phyloP scores from a whole-genome alignment of 2,329 filamentous ascomycete species.

The Cladobotryum mycophilum region DNA sequence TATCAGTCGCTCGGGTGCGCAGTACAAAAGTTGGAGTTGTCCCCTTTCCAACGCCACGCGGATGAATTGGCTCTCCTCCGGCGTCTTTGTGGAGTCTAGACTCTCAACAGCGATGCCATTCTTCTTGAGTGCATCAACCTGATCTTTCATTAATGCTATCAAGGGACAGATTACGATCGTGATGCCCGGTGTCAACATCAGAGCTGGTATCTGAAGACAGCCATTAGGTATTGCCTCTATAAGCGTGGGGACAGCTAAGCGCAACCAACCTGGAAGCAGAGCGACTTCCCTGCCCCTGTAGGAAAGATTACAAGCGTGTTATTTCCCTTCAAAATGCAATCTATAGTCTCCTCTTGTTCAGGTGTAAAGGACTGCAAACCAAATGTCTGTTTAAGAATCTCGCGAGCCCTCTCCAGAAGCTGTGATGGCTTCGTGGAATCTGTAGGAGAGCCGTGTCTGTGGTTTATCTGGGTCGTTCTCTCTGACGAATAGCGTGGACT shows the following conservation, averaged over 20 bases:
- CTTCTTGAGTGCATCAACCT: slow-evolving; percentile 47
- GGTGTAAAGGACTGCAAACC: slow-evolving; percentile 35
- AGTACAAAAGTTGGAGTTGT: slow-evolving; percentile 48
- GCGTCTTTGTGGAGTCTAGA: slow-evolving; percentile 50
- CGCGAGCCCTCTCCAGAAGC: slow-evolving; percentile 11
- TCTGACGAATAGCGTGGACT: no score
- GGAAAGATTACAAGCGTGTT: slow-evolving; percentile 41
- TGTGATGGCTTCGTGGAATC: no score
- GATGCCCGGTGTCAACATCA: slow-evolving; percentile 43
- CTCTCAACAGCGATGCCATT: slow-evolving; percentile 47
- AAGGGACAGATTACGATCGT: slow-evolving; percentile 52
- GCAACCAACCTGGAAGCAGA: slow-evolving; percentile 40
- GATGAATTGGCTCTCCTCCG: slow-evolving; percentile 37
- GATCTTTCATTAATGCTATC: slow-evolving; percentile 55
- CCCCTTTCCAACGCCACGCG: slow-evolving; percentile 36
- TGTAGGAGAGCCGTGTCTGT: no score
- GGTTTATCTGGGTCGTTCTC: no score
- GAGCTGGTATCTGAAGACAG: slow-evolving; percentile 35
- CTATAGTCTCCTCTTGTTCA: slow-evolving; percentile 39
- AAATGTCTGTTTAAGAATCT: slow-evolving; percentile 33
- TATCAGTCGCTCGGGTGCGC: slow-evolving; percentile 53
- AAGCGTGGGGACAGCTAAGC: background rate
- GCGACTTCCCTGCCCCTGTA: slow-evolving; percentile 43
- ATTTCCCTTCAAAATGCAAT: slow-evolving; percentile 29
- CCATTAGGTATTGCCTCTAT: background rate